Base-by-base conservation (phyloP, 2,329 filamentous ascomycete genomes). In the Zopfia rhizophila region DNA sequence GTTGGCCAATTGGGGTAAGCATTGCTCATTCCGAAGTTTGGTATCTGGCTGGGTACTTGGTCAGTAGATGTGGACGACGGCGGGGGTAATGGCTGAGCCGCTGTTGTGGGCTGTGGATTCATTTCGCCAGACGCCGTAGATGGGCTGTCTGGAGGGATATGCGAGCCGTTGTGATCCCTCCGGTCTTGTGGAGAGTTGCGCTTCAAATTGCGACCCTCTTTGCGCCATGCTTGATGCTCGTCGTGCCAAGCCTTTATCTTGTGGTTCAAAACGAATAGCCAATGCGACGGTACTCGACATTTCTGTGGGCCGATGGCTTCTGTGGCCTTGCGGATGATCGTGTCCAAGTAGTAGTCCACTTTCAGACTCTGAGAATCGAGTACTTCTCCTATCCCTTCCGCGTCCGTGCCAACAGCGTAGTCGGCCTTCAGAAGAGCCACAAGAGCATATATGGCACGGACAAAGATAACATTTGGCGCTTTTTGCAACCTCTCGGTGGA, bases 401-500 rank as follows among this genome's bases (percentile, higher is more conserved):
- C 54, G 31, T 69, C 66, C 0, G 66, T 68, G 10, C 63, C 61
- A 2, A 70, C 60, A 1, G 65, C 67, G 19, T 69, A 71, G 32
- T 69, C 67, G n/a, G 59, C 63, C 41, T 66, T 69, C 51, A 71
- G 53, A 0, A 71, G 48, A 1, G 60, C 58, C 1, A 70, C 61
- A 1, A 71, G 56, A 0, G 66, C 63, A 44, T 64, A 70, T 7
- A 66, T 60, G 1, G 62, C 55, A 11, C 68, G 56, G 6, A 69
- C 64, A 33, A 65, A 71, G n/a, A 68, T 27, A 2, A 62, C 45
- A 19, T 66, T 68, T 0, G 66, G 58, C 0, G 60, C 51, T 24
- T 56, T 65, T 30, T 63, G 61, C 12, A 70, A 43, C 4, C 49
- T 45, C 11, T 59, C 45, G 11, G 47, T 25, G 3, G 64, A 29